phyloP scores from a whole-genome alignment of 2,329 filamentous ascomycete genomes.

The Alternaria angustiovoidea region DNA sequence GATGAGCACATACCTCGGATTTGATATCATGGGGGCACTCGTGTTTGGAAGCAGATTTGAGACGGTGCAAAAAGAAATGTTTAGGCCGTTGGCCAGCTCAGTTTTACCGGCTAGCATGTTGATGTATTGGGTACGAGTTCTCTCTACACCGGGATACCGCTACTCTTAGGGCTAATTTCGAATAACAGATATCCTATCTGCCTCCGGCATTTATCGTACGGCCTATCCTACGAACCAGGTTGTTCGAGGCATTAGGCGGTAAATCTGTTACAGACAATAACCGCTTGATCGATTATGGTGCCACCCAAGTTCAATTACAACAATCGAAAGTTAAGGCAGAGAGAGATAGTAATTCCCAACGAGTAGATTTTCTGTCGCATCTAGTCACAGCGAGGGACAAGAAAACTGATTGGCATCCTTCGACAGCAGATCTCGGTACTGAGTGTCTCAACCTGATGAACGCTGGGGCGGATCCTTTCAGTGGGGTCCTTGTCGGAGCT shows the following conservation, averaged over 20 bases:
- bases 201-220: slow-evolving; percentile 24
- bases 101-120: slow-evolving; percentile 30
- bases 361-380: slow-evolving; percentile 54
- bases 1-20: slow-evolving; percentile 51
- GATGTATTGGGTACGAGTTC: slow-evolving; percentile 32
- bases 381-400: slow-evolving; percentile 52
- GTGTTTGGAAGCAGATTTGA: slow-evolving; percentile 49
- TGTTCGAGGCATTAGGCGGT: slow-evolving; percentile 31
- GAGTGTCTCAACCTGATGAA: slow-evolving; percentile 57
- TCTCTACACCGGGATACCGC: slow-evolving; percentile 17
- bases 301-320: slow-evolving; percentile 19
- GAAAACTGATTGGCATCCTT: slow-evolving; percentile 48
- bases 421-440: slow-evolving; percentile 51
- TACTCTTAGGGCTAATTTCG: slow-evolving; percentile 19
- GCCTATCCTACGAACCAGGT: slow-evolving; percentile 26
- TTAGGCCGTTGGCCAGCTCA: slow-evolving; percentile 37
- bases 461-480: slow-evolving; percentile 53
- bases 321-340: slow-evolving; percentile 2
- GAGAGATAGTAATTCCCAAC: slow-evolving; percentile 18
- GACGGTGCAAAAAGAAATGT: slow-evolving; percentile 42
- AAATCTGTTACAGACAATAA: slow-evolving; percentile 35
- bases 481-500: slow-evolving; percentile 38
- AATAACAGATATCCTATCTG: not conserved
- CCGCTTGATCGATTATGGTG: slow-evolving; percentile 32
- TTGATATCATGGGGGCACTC: slow-evolving; percentile 58